Base-by-base conservation (phyloP, 2,329 filamentous ascomycete genomes). In the Erysiphe neolycopersici region DNA sequence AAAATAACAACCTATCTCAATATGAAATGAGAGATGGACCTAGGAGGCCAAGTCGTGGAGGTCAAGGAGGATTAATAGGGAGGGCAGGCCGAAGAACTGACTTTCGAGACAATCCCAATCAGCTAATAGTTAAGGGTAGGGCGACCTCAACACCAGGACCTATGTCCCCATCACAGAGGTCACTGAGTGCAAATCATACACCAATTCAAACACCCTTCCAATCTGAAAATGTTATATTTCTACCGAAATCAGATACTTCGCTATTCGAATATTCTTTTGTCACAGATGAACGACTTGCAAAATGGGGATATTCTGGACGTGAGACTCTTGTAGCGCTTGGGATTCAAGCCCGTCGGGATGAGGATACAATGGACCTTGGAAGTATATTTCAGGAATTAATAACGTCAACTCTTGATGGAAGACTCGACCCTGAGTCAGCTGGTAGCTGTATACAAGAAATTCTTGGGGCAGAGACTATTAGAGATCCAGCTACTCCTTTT, bases 301-400 rank as follows among this genome's bases (percentile, higher is more conserved):
- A 64, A 29, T 95, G 89, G 89, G 60, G 65, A 35, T 64, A 68
- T 31, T 65, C 62, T 39, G 81, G 79, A 29, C 76, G 74, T 45
- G 66, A 76, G 47, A 69, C 72, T 22, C 63, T 92, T 12, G 60
- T 87, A 17, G 67, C 73, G 18, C 66, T 71, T 51, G 79, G 76
- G 19, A 58, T 68, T 38, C 65, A 74, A 51, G 75, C 77, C 41
- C 70, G 73, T 51, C 62, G 70, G 32, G 69, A 78, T 49, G 72
- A 79, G 50, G 76, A 91, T 54, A 62, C 70, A 8, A 65, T 76
- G 39, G 71, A 73, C 45, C 62, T 92, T 33, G 74, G 76, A 29
- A 69, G 69, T 13, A 63, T 93, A 18, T 83, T 85, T 51, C 82
- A 93, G 61, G 89, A 98, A 58, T 69, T 94, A 33, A 70, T 89